A percentile compares a stretch with the other conserved stretches of the same genome.
Conservation (phyloP, 306 rosid species). For the Sechiopsis laciniata region DNA sequence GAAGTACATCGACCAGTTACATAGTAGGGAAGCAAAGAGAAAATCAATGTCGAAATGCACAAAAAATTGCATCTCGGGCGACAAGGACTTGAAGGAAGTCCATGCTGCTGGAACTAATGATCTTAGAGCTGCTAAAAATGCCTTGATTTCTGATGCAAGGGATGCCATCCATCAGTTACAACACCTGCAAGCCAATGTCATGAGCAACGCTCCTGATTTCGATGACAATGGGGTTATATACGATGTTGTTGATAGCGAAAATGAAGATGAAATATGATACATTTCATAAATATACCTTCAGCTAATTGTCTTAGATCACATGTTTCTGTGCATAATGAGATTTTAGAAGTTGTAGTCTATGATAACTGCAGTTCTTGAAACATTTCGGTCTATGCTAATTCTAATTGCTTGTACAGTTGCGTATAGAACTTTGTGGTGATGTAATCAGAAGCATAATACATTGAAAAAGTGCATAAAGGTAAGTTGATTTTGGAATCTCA, state of each 20-base stretch:
- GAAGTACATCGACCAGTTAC: conserved; percentile 71
- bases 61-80: conserved; percentile 20
- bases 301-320: no score
- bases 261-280: conserved; percentile 35
- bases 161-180: conserved; percentile 56
- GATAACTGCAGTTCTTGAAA: background rate
- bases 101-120: conserved; percentile 30
- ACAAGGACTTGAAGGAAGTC: conserved; percentile 27
- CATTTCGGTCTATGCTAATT: background rate
- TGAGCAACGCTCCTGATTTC: conserved; percentile 24
- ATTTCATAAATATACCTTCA: no score
- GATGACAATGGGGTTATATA: conserved; percentile 34
- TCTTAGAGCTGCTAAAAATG: conserved; percentile 56
- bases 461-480: background rate
- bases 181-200: conserved; percentile 31
- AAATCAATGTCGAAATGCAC: conserved; percentile 32
- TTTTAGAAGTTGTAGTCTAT: background rate
- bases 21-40: conserved; percentile 60
- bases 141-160: conserved; percentile 68
- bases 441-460: background rate
- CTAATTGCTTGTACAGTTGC: background rate
- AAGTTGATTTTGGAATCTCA: no score
- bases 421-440: background rate
- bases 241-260: conserved; percentile 27
- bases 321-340: background rate